Conservation (phyloP, 2,329 filamentous ascomycete genomes). For the Bipolaris oryzae region DNA sequence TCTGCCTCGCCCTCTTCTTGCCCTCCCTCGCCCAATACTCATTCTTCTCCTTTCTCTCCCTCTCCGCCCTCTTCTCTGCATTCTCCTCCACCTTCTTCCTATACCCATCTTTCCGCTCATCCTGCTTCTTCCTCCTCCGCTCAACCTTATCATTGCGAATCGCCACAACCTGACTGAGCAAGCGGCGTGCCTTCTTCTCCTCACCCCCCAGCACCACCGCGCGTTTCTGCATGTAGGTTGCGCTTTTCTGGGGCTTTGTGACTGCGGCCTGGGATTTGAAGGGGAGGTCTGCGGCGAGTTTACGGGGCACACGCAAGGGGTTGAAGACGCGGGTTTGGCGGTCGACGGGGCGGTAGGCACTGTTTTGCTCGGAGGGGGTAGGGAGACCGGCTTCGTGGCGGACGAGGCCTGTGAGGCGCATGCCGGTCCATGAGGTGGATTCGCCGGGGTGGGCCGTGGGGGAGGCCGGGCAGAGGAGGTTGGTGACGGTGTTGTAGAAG, state of each 20-base stretch:
- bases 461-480: slow-evolving; percentile 71
- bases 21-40: slow-evolving; percentile 94
- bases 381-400: slow-evolving; percentile 75
- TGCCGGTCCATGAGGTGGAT: slow-evolving; percentile 73
- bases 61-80: slow-evolving; percentile 80
- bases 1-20: slow-evolving; percentile 68
- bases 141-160: slow-evolving; percentile 88
- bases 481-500: slow-evolving; percentile 96
- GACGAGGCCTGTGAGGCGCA: slow-evolving; percentile 93
- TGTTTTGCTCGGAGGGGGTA: slow-evolving; percentile 83
- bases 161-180: slow-evolving; percentile 92
- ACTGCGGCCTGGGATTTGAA: slow-evolving; percentile 89
- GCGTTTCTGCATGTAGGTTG: slow-evolving; percentile 93
- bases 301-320: slow-evolving; percentile 74
- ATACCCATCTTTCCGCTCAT: slow-evolving; percentile 81
- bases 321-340: slow-evolving; percentile 59
- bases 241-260: slow-evolving; percentile 77
- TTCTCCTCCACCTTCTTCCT: slow-evolving; percentile 81
- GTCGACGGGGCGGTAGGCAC: slow-evolving; percentile 74
- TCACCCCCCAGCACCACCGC: slow-evolving; percentile 85
- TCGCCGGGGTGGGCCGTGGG: slow-evolving; percentile 37
- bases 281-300: slow-evolving; percentile 81
- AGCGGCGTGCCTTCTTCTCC: slow-evolving; percentile 83
- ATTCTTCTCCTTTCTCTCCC: slow-evolving; percentile 89
- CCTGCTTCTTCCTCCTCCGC: slow-evolving; percentile 83